Evolutionary conservation across 345 rosid genomes (phyloP), one percentile per base, ranked within the genome.

Genomic region (Sonneratia alba): DNA sequence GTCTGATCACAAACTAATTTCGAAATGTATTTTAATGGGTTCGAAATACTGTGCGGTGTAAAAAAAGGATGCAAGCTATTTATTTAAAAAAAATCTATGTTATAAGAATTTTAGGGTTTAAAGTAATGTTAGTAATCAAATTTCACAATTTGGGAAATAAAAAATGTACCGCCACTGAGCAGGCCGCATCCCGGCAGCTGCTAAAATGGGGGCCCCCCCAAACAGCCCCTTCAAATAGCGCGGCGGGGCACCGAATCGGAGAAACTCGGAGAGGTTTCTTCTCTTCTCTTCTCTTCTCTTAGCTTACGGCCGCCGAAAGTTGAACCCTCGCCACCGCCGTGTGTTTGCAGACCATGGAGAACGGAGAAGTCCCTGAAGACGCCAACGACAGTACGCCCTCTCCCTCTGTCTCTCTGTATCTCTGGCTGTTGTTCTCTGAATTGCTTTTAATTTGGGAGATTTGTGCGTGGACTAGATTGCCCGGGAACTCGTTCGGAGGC

Each of bases 401-500:
- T n/a, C 7, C 27, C 18, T 49, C 7, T 67, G 19, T 59, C 21
- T 18, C 43, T 47, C 55, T 63, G 14, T 21, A 19, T 24, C 11
- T 9, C 40, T 42, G 22, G 11, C 9, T 5, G 32, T 14, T 24
- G 19, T 13, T 22, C 45, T 21, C 15, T 32, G 68, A 7, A 59
- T 6, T 69, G 55, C 63, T 36, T 36, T 22, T 62, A 32, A 16
- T 43, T 64, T 32, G 43, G 65, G 38, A 72, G 53, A 67, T 70
- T 18, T 4, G 15, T 15, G 36, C 38, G 37, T 36, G 38, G 43
- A 70, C 45, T 79, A 90, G 97, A 89, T 85, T 94, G 98, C 77
- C 97, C 98, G 4, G 97, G 97, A 67, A 72, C 98, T 73, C 83
- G 75, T 55, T 85, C 97, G 2, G 96, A 91, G 62, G 40, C 79